Conservation (phyloP, 2,329 filamentous ascomycete species). For the Zasmidium angulare region DNA sequence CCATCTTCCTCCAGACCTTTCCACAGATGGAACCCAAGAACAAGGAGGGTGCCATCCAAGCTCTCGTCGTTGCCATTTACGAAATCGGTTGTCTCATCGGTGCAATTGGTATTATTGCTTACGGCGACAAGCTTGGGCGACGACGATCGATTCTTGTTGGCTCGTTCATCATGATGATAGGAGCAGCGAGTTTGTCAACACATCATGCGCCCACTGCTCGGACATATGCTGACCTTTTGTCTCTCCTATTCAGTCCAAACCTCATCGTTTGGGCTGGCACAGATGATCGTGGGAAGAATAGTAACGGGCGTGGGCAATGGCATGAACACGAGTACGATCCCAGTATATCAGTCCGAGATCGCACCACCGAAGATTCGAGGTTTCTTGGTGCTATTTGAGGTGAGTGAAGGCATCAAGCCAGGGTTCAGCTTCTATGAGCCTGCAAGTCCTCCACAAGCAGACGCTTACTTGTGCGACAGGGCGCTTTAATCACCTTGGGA, state of each 20-base stretch:
- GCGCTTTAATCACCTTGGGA: constrained; percentile 65
- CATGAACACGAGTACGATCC: constrained; percentile 39
- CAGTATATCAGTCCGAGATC: constrained; percentile 50
- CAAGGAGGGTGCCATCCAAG: constrained; percentile 28
- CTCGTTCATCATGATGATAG: constrained; percentile 57
- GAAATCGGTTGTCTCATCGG: constrained; percentile 37
- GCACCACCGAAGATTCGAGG: constrained; percentile 92
- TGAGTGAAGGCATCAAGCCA: not conserved
- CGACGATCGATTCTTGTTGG: constrained; percentile 60
- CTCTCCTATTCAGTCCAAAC: no score
- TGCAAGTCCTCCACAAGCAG: no score
- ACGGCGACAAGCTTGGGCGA: constrained; percentile 60
- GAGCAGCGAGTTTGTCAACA: no score
- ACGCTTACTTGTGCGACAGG: constrained; percentile 40
- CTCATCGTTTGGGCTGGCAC: constrained; percentile 45
- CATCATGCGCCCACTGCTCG: no score
- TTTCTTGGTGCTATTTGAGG: constrained; percentile 87
- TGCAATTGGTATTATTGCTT: constrained; percentile 40
- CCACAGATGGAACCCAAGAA: constrained; percentile 37
- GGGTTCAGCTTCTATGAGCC: no score
- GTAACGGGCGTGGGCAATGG: constrained; percentile 51
- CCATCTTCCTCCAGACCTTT: constrained; percentile 42
- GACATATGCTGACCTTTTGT: no score
- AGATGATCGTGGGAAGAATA: constrained; percentile 51
- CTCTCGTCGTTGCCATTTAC: constrained; percentile 36